These are phyloP conservation scores for Sclerotinia trifoliorum DNA, from an alignment of 2,329 filamentous ascomycete species.

Conservation along the genomic window DNA sequence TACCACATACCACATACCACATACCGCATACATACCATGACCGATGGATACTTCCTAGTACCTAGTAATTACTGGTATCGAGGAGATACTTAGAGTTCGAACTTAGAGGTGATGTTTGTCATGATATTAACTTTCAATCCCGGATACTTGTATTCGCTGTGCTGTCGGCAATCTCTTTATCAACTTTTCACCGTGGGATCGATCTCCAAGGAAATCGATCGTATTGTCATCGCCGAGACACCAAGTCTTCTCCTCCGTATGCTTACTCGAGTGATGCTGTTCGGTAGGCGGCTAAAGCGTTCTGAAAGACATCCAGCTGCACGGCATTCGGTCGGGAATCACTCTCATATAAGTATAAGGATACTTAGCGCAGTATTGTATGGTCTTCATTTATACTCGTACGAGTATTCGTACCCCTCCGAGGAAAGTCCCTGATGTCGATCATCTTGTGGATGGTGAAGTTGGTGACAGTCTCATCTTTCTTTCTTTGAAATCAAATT, in stretches of 20 bases:
- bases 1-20: no score
- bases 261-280: no score
- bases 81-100: neutral
- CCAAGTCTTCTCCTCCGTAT: neutral
- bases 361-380: no score
- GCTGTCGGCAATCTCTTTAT: neutral
- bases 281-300: neutral
- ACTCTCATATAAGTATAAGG: no score
- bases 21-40: no score
- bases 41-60: no score
- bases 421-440: no score
- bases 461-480: no score
- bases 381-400: no score
- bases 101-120: neutral
- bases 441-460: no score
- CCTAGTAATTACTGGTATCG: neutral
- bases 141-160: neutral
- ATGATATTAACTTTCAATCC: neutral
- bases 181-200: neutral
- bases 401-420: no score
- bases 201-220: neutral
- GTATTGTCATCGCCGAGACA: neutral
- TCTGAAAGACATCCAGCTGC: neutral
- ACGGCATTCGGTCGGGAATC: neutral
- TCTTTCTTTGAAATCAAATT: neutral